phyloP scores from a whole-genome alignment of 2,329 filamentous ascomycete genomes.

The Lecanosticta acicola region DNA sequence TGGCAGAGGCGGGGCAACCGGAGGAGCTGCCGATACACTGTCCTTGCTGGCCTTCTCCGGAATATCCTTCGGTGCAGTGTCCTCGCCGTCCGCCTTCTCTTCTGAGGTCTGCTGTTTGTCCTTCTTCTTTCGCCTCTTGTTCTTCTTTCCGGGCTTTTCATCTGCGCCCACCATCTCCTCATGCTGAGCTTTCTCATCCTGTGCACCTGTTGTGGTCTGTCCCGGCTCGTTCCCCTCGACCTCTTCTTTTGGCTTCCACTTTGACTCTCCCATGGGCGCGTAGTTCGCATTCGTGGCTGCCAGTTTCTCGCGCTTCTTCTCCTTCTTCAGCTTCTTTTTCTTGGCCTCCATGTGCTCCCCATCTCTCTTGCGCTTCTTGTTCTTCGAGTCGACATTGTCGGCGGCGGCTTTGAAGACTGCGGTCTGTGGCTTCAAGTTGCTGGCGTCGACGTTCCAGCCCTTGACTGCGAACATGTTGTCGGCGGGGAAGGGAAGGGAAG shows the following conservation, averaged over 20 bases:
- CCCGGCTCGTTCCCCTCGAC: neutral
- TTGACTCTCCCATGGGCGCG: neutral
- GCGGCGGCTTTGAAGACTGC: conserved; percentile 34
- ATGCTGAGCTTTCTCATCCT: neutral
- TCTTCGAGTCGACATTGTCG: conserved; percentile 49
- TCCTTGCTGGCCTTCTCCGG: conserved; percentile 15
- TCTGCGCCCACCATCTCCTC: neutral
- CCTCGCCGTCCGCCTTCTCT: conserved; percentile 11
- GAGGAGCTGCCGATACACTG: no score
- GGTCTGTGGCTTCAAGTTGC: conserved; percentile 65
- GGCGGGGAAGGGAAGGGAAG: neutral
- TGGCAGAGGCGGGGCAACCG: conserved; percentile 29
- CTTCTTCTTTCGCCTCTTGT: conserved; percentile 30
- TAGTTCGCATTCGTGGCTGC: conserved; percentile 3
- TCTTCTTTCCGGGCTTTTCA: conserved; percentile 21
- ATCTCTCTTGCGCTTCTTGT: conserved; percentile 29
- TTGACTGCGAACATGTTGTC: conserved; percentile 84
- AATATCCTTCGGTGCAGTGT: conserved; percentile 2
- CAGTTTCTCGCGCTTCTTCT: conserved; percentile 14
- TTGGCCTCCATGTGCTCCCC: conserved; percentile 67
- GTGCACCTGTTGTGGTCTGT: neutral
- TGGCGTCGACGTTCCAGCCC: conserved; percentile 79
- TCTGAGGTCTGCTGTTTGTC: conserved; percentile 24
- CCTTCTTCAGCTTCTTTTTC: conserved; percentile 27
- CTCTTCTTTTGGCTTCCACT: neutral